A percentile compares a stretch with the other conserved stretches of the same genome.
phyloP scores from a whole-genome alignment of 1,139 yeast genomes.

The Blastobotrys indianensis region DNA sequence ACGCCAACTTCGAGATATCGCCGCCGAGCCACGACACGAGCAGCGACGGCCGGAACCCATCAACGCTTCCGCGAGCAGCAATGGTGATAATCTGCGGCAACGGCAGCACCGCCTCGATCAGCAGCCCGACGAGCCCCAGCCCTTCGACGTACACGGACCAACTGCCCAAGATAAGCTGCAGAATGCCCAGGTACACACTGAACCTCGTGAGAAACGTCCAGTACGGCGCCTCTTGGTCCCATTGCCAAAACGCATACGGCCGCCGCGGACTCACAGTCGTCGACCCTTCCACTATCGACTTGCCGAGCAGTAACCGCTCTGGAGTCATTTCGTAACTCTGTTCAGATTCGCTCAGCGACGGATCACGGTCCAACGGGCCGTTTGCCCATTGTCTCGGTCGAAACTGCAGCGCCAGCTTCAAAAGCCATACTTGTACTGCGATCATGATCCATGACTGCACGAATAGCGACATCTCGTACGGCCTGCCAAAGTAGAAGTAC shows the following conservation, averaged over 20 bases:
- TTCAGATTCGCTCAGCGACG: background rate
- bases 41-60: conserved; percentile 71
- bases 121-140: conserved; percentile 66
- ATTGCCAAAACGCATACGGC: conserved; percentile 76
- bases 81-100: conserved; percentile 79
- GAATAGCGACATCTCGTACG: conserved; percentile 69
- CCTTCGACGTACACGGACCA: conserved; percentile 45
- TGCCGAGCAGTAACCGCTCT: conserved; percentile 7
- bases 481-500: conserved; percentile 69
- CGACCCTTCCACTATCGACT: conserved; percentile 5
- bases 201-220: conserved; percentile 64
- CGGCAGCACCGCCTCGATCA: conserved; percentile 78
- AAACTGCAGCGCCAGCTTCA: conserved; percentile 58
- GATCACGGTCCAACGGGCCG: conserved; percentile 9
- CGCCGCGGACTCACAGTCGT: conserved; percentile 3
- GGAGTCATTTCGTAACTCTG: background rate
- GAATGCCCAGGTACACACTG: conserved; percentile 35
- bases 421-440: conserved; percentile 58
- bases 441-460: conserved; percentile 78
- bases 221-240: conserved; percentile 57
- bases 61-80: conserved; percentile 60
- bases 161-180: conserved; percentile 44
- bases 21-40: conserved; percentile 86
- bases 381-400: conserved; percentile 34
- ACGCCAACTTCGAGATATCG: conserved; percentile 70